Evolutionary conservation across 306 rosid genomes (phyloP), one percentile per base, ranked within the genome.

Genomic region (Vigna unguiculata): DNA sequence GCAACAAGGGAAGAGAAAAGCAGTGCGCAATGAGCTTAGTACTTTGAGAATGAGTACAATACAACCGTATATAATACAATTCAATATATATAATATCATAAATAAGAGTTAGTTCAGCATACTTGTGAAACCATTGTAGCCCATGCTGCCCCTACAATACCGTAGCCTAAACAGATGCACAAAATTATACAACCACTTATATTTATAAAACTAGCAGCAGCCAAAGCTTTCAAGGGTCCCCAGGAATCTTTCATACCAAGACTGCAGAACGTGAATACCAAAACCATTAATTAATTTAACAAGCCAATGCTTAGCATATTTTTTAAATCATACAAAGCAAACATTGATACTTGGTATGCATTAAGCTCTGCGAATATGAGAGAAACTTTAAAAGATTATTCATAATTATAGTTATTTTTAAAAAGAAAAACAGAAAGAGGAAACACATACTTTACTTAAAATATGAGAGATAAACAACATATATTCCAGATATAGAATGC

Each of bases 211-310:
- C 76, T 82, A 40, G 88, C 88, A 57, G 86, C 86, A 49, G 80
- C 88, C 77, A 85, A 71, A 75, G 86, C 82, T 77, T 82, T 85
- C 84, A 85, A 75, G 77, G 88, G 88, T 71, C 88, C 88, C 88
- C 83, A 85, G 3, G 88, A 85, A 85, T 85, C 88, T 79, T 85
- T 85, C 88, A 85, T 85, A 30, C 88, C 86, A 75, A 85, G 88
- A 78, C 88, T 82, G 79, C 25, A 57, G 71, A 75, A 74, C 32
- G 63, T 36, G 22, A 61, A 53, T 34, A 78, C 15, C 67, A 49
- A 22, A 61, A 60, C 7, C 65, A 57, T 3, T 4, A 20, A 61
- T 81, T 59, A 41, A 58, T 34, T 24, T 73, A 19, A 67, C 20
- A 25, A 2, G 65, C 17, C 12, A 59, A 28, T 7, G 20, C 63